Evolutionary conservation across 345 rosid species (phyloP), one percentile per base, ranked within the genome.

Genomic region (Brassica carinata): DNA sequence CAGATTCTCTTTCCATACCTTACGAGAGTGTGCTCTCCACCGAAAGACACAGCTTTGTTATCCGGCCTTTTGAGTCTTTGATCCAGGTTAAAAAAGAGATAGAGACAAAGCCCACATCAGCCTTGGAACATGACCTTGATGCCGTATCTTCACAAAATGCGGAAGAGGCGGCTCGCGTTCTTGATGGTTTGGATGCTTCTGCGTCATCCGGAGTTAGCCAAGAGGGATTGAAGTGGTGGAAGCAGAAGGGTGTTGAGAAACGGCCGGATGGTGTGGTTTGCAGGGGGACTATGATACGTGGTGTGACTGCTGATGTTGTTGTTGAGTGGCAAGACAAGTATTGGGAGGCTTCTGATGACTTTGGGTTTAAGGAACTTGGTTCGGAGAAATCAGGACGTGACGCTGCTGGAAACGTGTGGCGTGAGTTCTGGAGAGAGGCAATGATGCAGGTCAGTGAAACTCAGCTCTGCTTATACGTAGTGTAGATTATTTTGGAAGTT

Each of bases 361-460:
- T 91, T 64, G 98, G 90, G 30, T 85, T 93, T 51, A 95, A 91
- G 88, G 99, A 95, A 79, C 97, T 95, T 80, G 99, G 97, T 67
- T 95, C 98, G 1, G 99, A 95, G 88, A 95, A 95, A 77, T 89
- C 92, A 71, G 98, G 98, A 17, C 93, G 99, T 33, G 94, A 95
- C 86, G 93, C 92, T 0, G 36, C 63, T 73, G 97, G 97, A 72
- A 91, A 90, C 30, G 91, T 91, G 43, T 93, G 99, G 99, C 88
- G 91, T 18, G 98, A 95, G 83, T 86, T 80, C 73, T 93, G 99
- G 99, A 90, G 79, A 81, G 99, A 95, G 82, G 89, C 94, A 4
- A 87, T 95, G 98, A 65, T 85, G 85, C 97, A 91, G 97, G 98
- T 92, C 53, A 79, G 88, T 81, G 61, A 68, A 68, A 58, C 36